Percentiles rank a stretch among this genome's conserved stretches.
Conservation (phyloP, 345 rosid species). For the Cardiospermum halicacabum region DNA sequence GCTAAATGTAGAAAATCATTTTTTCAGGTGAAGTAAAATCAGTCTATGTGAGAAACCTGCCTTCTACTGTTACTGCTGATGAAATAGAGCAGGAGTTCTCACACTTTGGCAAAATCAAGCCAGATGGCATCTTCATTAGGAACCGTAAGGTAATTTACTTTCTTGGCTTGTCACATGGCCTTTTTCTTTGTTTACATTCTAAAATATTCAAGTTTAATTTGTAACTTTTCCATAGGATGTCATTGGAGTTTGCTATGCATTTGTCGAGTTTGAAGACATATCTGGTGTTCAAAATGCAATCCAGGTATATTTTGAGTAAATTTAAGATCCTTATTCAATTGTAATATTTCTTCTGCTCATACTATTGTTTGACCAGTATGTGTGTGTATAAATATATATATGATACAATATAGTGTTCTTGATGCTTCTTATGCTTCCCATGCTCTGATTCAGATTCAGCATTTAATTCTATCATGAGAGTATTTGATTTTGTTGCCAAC, state of each 20-base stretch:
- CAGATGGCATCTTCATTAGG: conserved; percentile 87
- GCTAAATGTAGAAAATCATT: conserved; percentile 23
- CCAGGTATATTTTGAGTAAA: conserved; percentile 41
- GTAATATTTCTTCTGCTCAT: background rate
- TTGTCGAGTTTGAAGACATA: conserved; percentile 94
- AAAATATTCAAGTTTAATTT: conserved; percentile 16
- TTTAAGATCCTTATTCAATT: background rate
- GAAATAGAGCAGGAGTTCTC: conserved; percentile 87
- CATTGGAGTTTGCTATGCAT: conserved; percentile 90
- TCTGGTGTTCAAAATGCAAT: conserved; percentile 80
- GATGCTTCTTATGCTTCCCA: background rate
- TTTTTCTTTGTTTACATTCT: background rate
- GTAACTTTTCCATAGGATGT: conserved; percentile 49
- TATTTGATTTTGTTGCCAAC: background rate
- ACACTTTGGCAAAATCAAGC: conserved; percentile 76
- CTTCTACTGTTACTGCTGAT: conserved; percentile 62
- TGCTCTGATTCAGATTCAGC: background rate
- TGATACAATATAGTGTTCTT: background rate
- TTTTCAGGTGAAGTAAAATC: conserved; percentile 81
- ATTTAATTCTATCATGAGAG: background rate
- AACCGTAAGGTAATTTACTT: conserved; percentile 63
- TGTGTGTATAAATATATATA: too few species aligned
- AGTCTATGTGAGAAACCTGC: conserved; percentile 92
- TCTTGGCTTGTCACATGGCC: background rate
- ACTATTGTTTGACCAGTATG: background rate